A percentile compares a stretch with the other conserved stretches of the same genome.
Evolutionary conservation across 257 asterid species (phyloP).

Genomic region (Plantago elongata): DNA sequence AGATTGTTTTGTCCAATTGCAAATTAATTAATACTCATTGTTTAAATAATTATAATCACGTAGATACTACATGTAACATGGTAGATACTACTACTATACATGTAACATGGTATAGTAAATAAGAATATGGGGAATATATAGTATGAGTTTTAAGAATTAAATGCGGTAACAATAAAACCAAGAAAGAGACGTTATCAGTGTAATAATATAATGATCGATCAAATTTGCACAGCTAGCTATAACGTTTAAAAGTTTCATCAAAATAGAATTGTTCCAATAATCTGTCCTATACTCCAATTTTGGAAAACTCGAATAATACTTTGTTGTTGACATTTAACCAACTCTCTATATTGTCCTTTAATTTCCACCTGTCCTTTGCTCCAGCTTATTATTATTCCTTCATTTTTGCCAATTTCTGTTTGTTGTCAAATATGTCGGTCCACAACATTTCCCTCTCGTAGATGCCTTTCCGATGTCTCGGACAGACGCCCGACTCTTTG

Average conservation of each 20-base stretch:
- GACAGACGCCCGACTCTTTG: too few relatives aligned
- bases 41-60: too few relatives aligned
- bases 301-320: constrained; percentile 25
- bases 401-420: constrained; percentile 33
- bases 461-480: background rate
- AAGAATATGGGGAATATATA: too few relatives aligned
- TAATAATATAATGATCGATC: background rate
- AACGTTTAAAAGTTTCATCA: constrained; percentile 1
- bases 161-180: constrained; percentile 2
- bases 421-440: constrained; percentile 5
- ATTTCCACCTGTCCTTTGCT: constrained; percentile 17
- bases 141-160: background rate
- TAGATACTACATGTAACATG: too few relatives aligned
- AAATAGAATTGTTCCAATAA: constrained; percentile 6
- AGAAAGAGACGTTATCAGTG: constrained; percentile 19
- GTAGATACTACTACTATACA: too few relatives aligned
- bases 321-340: constrained; percentile 51
- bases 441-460: constrained; percentile 14
- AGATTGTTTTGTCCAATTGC: too few relatives aligned
- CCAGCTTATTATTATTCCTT: constrained; percentile 39
- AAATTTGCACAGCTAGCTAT: too few relatives aligned
- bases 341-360: constrained; percentile 18
- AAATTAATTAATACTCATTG: too few relatives aligned
- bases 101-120: too few relatives aligned
- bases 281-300: constrained; percentile 20